Percentiles rank a stretch among this genome's conserved stretches.
These are phyloP conservation scores for Spiraea crenata DNA, from an alignment of 331 rosid genomes.

Conservation along the genomic window DNA sequence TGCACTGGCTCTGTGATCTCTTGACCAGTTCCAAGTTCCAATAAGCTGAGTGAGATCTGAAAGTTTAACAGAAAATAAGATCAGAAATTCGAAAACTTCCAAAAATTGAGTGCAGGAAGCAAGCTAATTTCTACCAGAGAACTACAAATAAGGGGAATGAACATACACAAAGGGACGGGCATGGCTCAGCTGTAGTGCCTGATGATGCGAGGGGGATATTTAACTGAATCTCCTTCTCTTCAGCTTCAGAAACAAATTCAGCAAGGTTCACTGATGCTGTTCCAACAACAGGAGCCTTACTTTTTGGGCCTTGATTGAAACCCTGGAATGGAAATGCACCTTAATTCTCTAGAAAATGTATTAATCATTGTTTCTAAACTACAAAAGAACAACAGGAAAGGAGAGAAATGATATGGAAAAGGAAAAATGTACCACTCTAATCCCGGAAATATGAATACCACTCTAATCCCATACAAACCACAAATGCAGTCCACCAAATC, in stretches of 20 bases:
- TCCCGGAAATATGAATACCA: not conserved
- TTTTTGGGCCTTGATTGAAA: constrained; percentile 67
- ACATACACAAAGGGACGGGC: constrained; percentile 72
- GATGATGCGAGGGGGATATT: constrained; percentile 58
- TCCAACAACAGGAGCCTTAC: constrained; percentile 72
- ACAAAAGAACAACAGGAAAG: not conserved
- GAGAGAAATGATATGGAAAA: not conserved
- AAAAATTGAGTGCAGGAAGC: not conserved
- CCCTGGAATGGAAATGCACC: constrained; percentile 50
- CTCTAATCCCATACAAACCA: not conserved
- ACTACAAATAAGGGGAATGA: not conserved
- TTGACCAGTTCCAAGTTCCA: constrained; percentile 71
- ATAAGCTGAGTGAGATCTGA: constrained; percentile 80
- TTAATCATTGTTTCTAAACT: not conserved
- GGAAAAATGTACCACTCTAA: not conserved
- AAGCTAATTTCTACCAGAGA: not conserved
- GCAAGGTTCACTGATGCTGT: constrained; percentile 82
- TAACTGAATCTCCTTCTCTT: constrained; percentile 69
- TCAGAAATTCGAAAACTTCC: constrained; percentile 1
- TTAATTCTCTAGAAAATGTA: constrained; percentile 9
- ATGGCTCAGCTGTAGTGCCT: constrained; percentile 47
- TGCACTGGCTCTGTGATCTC: constrained; percentile 63
- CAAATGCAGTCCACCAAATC: not conserved
- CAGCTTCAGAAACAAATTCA: constrained; percentile 64
- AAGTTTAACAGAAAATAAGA: constrained; percentile 19